These are phyloP conservation scores for Puccinia triticina DNA, from an alignment of 1,284 basidiomycete species.

Conservation along the genomic window DNA sequence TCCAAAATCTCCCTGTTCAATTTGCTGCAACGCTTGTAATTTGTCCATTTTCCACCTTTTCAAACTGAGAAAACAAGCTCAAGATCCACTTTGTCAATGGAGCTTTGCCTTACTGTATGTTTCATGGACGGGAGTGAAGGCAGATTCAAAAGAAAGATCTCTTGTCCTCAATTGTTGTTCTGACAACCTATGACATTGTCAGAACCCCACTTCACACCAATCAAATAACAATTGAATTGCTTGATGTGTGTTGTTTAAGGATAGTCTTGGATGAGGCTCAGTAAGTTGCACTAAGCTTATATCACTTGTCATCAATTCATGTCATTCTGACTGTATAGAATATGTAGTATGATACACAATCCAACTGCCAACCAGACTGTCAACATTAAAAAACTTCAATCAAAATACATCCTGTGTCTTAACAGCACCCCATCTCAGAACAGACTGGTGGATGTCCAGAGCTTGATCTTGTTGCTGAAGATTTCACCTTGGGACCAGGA, in stretches of 20 bases:
- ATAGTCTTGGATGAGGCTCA: too few species aligned
- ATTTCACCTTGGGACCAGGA: too few species aligned
- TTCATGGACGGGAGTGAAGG: too few species aligned
- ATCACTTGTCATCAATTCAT: not conserved
- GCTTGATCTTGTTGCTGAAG: too few species aligned
- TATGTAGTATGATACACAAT: not conserved
- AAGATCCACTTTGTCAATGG: not conserved
- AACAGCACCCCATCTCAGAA: not conserved
- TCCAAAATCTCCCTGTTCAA: not conserved
- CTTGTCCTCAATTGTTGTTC: too few species aligned
- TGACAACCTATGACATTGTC: too few species aligned
- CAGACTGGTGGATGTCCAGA: too few species aligned
- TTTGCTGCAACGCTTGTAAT: conserved; percentile 4
- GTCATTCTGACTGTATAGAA: not conserved
- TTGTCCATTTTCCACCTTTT: not conserved
- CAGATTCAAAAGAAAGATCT: too few species aligned
- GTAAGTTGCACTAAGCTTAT: not conserved
- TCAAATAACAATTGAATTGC: too few species aligned
- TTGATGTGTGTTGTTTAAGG: too few species aligned
- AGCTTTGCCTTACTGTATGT: not conserved
- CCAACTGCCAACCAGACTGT: not conserved
- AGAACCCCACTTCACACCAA: too few species aligned
- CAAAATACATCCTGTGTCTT: conserved; percentile 1
- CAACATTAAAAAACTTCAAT: not conserved
- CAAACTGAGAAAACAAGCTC: not conserved